Evolutionary conservation across 164 flowering plant species (phyloP), one percentile per base, ranked within the genome.

Genomic region (Euptelea pleiosperma): DNA sequence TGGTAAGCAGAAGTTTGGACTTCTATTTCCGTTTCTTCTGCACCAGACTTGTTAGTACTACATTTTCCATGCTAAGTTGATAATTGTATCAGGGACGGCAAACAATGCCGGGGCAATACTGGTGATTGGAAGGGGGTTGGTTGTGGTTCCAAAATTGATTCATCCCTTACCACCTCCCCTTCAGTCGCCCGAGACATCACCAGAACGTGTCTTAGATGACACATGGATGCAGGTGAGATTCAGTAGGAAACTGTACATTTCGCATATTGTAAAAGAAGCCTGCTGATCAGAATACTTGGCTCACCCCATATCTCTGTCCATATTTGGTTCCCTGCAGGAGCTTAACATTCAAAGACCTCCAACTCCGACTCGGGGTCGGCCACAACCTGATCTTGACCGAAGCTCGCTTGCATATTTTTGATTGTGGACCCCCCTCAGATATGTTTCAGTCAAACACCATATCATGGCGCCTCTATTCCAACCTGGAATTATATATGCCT

Each of bases 121-220:
- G 59, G 97, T 94, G 0, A 77, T 94, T 55, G 99, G 99, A 16
- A 79, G 99, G 69, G 97, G 92, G 1, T 73, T 94, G 61, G 97
- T 91, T 3, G 77, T 94, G 52, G 97, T 94, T 51, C 99, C 99
- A 24, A 94, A 94, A 64, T 67, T 94, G 73, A 94, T 94, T 66
- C 99, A 94, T 81, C 99, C 97, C 21, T 61, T 94, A 62, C 99
- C 99, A 14, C 99, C 99, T 54, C 96, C 99, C n/a, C 70, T 90
- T 57, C 86, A 73, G 55, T 94, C 97, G 18, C 97, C 99, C 0
- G 99, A 94, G 70, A 77, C 83, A 48, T 94, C 97, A 45, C 97
- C 99, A 2, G 97, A 91, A 40, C 95, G 82, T 43, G 66, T 58
- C 1, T 24, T 55, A 0, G 97, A 90, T 21, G 96, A 82, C 58